Base-by-base conservation (phyloP, 495 filamentous ascomycete genomes). In the Bacidia rubella region DNA sequence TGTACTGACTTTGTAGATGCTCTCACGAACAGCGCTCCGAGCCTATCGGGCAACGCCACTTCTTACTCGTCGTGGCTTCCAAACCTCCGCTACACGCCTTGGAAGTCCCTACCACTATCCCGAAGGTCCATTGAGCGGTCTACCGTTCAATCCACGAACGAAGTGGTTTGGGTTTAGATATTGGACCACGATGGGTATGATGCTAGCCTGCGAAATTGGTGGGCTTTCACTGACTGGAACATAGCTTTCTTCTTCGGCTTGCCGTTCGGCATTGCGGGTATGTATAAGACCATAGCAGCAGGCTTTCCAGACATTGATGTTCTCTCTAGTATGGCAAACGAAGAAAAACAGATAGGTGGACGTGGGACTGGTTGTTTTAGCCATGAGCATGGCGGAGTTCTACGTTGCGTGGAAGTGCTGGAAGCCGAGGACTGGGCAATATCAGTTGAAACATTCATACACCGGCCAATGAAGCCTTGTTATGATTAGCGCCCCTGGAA, bases 61-160 rank as follows among this genome's bases (percentile, higher is more conserved):
- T 49, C 77, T 88, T 70, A 79, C 82, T 77, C 87, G 90, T 73
- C 90, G 92, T 65, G 88, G 85, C 71, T 93, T 98, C 80, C 83
- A 87, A 70, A 81, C 87, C 65, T 94, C 90, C 66, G 83, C 86
- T 58, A 71, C 84, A 66, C 90, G 85, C 70, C 71, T 92, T 60
- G 79, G 78, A 54, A 92, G 87, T 64, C 89, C 89, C 24, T 93
- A 94, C 78, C 92, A 98, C 77, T 98, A 98, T 74, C 85, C 90
- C 55, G 93, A 97, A 76, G 93, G 92, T 50, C 92, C 93, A 62
- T 81, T 81, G 65, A 81, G 77, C 74, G 96, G 95, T 76, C 72
- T 98, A 54, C 92, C 92, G 55, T 98, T 98, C 82, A 93, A 98
- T 76, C 82, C 93, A 58, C 72, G 83, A 71, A 93, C 83, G 62